Evolutionary conservation across 257 asterid genomes (phyloP).

Genomic region (Fraxinus quadrangulata): DNA sequence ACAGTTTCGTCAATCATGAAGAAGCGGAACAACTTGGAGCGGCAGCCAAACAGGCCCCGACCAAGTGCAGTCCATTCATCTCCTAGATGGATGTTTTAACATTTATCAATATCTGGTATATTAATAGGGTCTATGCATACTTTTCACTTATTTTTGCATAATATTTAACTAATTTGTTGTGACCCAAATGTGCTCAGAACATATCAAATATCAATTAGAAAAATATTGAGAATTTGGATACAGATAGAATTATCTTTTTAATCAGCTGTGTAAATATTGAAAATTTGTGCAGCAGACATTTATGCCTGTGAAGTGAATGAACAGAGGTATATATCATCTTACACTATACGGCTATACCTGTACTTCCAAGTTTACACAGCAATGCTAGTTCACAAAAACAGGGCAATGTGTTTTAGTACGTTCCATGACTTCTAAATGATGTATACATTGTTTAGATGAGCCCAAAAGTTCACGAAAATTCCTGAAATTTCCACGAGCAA

Average conservation of each 20-base stretch:
- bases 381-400: not conserved
- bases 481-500: no score
- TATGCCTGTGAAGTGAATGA: not conserved
- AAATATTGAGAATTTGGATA: not conserved
- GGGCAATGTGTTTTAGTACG: no score
- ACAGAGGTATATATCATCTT: not conserved
- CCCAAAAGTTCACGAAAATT: no score
- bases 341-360: not conserved
- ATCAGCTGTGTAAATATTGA: not conserved
- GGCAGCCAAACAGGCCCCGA: conserved; percentile 50
- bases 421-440: no score
- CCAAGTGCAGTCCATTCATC: conserved; percentile 71
- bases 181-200: conserved; percentile 25
- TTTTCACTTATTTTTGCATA: conserved; percentile 18
- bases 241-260: not conserved
- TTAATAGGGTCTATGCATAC: conserved; percentile 18
- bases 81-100: conserved; percentile 80
- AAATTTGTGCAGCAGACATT: not conserved
- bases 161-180: conserved; percentile 25
- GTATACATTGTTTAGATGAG: no score
- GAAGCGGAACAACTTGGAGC: conserved; percentile 67
- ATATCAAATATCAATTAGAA: conserved; percentile 14
- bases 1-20: conserved; percentile 95
- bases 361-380: no score
- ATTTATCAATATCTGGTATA: conserved; percentile 11